A percentile compares a stretch with the other conserved stretches of the same genome.
phyloP scores from a whole-genome alignment of 2,329 filamentous ascomycete genomes.

The Colletotrichum higginsianum region DNA sequence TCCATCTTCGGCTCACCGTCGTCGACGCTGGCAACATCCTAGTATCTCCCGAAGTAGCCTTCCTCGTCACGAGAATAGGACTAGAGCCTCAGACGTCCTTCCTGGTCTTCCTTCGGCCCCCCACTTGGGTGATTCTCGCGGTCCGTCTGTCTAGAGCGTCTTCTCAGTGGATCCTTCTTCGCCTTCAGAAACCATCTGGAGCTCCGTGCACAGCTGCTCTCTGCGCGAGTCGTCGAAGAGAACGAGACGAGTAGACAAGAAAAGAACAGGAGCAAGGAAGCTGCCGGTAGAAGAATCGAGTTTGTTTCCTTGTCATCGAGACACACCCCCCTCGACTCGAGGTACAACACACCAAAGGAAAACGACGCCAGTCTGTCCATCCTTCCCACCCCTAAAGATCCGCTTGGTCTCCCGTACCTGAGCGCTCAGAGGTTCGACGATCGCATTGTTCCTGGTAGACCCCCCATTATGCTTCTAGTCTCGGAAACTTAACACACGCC shows the following conservation, averaged over 20 bases:
- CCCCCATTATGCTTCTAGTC: slow-evolving; percentile 49
- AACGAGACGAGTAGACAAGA: slow-evolving; percentile 22
- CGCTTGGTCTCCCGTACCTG: slow-evolving; percentile 43
- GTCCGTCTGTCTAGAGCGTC: slow-evolving; percentile 41
- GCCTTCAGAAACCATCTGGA: slow-evolving; percentile 36
- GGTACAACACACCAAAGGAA: not conserved
- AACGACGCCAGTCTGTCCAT: slow-evolving; percentile 41
- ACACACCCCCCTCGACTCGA: slow-evolving; percentile 27
- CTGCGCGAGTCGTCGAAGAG: slow-evolving; percentile 31
- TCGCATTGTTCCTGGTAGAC: slow-evolving; percentile 45
- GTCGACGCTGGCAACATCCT: slow-evolving; percentile 37
- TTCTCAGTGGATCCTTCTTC: slow-evolving; percentile 37
- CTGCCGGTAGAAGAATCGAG: slow-evolving; percentile 32
- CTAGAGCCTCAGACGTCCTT: slow-evolving; percentile 38
- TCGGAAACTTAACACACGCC: slow-evolving; percentile 53
- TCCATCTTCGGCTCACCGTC: slow-evolving; percentile 40
- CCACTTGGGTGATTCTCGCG: slow-evolving; percentile 43
- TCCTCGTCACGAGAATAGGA: slow-evolving; percentile 26
- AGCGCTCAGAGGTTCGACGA: slow-evolving; percentile 44
- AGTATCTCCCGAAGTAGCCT: slow-evolving; percentile 29
- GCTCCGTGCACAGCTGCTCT: slow-evolving; percentile 40
- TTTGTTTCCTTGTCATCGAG: slow-evolving; percentile 42
- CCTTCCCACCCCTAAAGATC: slow-evolving; percentile 28
- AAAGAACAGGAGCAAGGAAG: slow-evolving; percentile 38
- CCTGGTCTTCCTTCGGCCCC: slow-evolving; percentile 39